These are phyloP conservation scores for Fonsecaea multimorphosa DNA, from an alignment of 2,329 filamentous ascomycete species.

Conservation along the genomic window DNA sequence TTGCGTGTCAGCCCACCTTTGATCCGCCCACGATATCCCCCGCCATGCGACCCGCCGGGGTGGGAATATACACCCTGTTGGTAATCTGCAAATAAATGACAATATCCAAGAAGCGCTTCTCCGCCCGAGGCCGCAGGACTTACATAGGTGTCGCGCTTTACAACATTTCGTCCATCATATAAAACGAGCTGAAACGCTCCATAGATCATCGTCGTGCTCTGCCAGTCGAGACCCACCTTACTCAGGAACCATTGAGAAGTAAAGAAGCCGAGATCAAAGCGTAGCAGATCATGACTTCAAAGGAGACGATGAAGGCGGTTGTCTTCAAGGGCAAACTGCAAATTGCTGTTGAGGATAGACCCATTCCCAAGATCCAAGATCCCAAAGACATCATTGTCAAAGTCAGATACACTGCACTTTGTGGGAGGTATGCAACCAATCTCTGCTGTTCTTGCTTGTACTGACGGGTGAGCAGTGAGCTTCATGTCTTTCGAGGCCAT, in stretches of 20 bases:
- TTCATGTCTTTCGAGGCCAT: slow-evolving; percentile 85
- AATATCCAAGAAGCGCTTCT: not conserved
- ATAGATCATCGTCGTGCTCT: not conserved
- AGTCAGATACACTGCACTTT: slow-evolving; percentile 81
- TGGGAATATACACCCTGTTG: not conserved
- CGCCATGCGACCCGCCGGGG: not conserved
- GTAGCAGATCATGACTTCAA: slow-evolving; percentile 41
- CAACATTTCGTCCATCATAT: not conserved
- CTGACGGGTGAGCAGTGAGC: slow-evolving; percentile 63
- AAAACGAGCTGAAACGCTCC: not conserved
- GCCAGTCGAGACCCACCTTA: not conserved
- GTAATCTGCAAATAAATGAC: not conserved
- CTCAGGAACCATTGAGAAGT: not conserved
- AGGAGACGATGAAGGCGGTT: slow-evolving; percentile 79
- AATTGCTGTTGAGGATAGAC: slow-evolving; percentile 77
- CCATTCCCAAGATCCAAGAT: slow-evolving; percentile 74
- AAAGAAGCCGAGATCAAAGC: not conserved
- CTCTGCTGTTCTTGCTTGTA: not conserved
- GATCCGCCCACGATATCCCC: not conserved
- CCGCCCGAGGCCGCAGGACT: not conserved
- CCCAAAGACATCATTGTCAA: slow-evolving; percentile 80
- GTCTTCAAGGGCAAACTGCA: slow-evolving; percentile 81
- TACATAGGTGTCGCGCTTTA: not conserved
- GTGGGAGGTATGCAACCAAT: slow-evolving; percentile 71
- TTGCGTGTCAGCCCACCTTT: not conserved